Evolutionary conservation across 1,139 yeast genomes (phyloP), one percentile per base, ranked within the genome.

Genomic region (Protomyces inouyei): DNA sequence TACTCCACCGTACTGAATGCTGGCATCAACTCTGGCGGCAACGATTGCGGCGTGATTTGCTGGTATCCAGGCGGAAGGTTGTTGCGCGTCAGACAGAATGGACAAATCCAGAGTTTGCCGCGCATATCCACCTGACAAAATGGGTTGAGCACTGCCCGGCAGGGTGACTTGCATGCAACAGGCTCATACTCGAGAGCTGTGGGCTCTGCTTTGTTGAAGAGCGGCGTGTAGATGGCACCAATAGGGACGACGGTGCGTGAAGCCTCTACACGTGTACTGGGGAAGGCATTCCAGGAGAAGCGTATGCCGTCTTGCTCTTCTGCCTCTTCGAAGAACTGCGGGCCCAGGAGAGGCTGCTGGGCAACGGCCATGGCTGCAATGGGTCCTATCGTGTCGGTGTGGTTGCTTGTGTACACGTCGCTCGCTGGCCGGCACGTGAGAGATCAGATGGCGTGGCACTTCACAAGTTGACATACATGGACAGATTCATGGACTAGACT

Each of bases 281-380:
- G 98, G 64, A 93, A 80, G 59, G 84, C 83, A 75, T 89, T 92
- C 97, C 98, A 93, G 28, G 97, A 83, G 75, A 88, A 83, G 70
- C 98, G 84, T 59, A 91, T 85, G 65, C 98, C 98, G 73, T 92
- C 95, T 66, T 77, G 76, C 74, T 93, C 98, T 76, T 93, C 98
- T 71, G 84, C 82, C 55, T 83, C 83, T 75, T 92, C 98, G 75
- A 91, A 90, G 35, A 52, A 59, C 45, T 59, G 57, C 14, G 57
- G 53, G 36, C 57, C 54, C 63, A 59, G 52, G 52, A 43, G 28
- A 8, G 63, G 57, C 10, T 55, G 55, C 36, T 52, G 63, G 35
- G 46, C 21, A 36, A 36, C 57, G 18, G 63, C 63, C 63, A 59
- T 59, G 25, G 48, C 48, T 16, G 43, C 14, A n/a, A 6, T 28